phyloP scores from a whole-genome alignment of 2,329 filamentous ascomycete species.

The Colletotrichum graminicola region DNA sequence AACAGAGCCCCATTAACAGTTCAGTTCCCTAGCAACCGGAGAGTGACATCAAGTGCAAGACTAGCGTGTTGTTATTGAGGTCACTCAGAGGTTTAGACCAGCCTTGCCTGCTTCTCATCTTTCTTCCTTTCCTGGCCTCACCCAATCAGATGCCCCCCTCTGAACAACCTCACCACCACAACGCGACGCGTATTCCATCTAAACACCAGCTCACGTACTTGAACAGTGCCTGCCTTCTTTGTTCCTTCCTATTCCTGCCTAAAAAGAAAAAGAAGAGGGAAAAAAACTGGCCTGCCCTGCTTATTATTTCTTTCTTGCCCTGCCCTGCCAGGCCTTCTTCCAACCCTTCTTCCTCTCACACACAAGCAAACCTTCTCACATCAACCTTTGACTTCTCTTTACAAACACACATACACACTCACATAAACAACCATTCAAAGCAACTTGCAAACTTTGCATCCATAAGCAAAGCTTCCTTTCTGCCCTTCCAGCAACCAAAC shows the following conservation, averaged over 20 bases:
- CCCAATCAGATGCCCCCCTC: neutral
- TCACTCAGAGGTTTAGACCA: too few relatives aligned
- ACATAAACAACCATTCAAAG: neutral
- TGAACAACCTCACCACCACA: neutral
- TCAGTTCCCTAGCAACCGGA: neutral
- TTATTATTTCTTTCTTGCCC: neutral
- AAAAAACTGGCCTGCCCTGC: neutral
- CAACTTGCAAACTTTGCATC: neutral
- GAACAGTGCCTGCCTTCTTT: neutral
- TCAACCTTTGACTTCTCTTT: neutral
- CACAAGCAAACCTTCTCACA: neutral
- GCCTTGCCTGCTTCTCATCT: neutral
- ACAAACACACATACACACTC: neutral
- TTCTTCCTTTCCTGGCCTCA: neutral
- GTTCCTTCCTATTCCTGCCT: neutral
- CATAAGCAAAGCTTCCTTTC: neutral
- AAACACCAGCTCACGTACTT: neutral
- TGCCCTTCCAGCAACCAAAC: neutral
- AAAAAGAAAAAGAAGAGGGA: neutral
- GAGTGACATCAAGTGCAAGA: neutral
- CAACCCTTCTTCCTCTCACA: neutral
- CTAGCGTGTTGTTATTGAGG: neutral
- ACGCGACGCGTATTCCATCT: neutral
- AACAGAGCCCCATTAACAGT: too few relatives aligned
- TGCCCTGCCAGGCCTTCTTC: neutral